A percentile compares a stretch with the other conserved stretches of the same genome.
Evolutionary conservation across 2,329 filamentous ascomycete species (phyloP).

Genomic region (Ophiostoma novo-ulmi): DNA sequence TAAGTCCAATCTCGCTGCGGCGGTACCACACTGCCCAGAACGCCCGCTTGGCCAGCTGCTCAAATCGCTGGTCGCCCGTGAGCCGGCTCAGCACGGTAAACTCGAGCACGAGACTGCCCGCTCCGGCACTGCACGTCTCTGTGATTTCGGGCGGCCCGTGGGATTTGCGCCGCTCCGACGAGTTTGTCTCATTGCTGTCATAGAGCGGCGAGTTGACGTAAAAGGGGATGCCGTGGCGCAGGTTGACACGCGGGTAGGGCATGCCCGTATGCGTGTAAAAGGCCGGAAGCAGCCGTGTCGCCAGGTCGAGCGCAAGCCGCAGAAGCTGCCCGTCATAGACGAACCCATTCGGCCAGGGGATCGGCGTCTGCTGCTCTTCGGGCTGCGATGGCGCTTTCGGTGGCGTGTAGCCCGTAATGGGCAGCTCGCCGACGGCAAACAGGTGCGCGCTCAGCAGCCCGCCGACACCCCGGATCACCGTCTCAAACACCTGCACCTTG

Average conservation of each 20-base stretch:
- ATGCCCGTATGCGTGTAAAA: slow-evolving; percentile 89
- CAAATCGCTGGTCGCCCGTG: slow-evolving; percentile 81
- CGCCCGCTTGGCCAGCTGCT: slow-evolving; percentile 80
- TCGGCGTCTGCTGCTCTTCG: slow-evolving; percentile 41
- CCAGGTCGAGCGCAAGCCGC: slow-evolving; percentile 82
- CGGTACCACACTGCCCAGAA: slow-evolving; percentile 97
- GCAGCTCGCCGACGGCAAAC: slow-evolving; percentile 85
- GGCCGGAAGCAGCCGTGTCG: slow-evolving; percentile 76
- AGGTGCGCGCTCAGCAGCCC: slow-evolving; percentile 88
- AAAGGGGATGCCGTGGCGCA: slow-evolving; percentile 81
- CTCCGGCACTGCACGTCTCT: slow-evolving; percentile 93
- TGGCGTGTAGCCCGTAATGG: slow-evolving; percentile 69
- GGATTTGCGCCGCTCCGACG: slow-evolving; percentile 34
- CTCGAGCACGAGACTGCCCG: slow-evolving; percentile 90
- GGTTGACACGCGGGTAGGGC: slow-evolving; percentile 89
- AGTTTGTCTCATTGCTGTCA: slow-evolving; percentile 35
- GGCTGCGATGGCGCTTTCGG: slow-evolving; percentile 35
- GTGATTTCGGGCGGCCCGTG: slow-evolving; percentile 65
- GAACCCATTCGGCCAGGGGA: slow-evolving; percentile 71
- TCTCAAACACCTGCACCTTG: slow-evolving; percentile 98
- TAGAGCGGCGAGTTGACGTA: slow-evolving; percentile 82
- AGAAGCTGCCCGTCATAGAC: slow-evolving; percentile 85
- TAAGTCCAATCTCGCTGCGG: slow-evolving; percentile 76
- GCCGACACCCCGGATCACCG: slow-evolving; percentile 87
- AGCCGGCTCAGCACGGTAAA: slow-evolving; percentile 86